Base-by-base conservation (phyloP, 2,329 filamentous ascomycete species). In the Ceratocystiopsis brevicomis region DNA sequence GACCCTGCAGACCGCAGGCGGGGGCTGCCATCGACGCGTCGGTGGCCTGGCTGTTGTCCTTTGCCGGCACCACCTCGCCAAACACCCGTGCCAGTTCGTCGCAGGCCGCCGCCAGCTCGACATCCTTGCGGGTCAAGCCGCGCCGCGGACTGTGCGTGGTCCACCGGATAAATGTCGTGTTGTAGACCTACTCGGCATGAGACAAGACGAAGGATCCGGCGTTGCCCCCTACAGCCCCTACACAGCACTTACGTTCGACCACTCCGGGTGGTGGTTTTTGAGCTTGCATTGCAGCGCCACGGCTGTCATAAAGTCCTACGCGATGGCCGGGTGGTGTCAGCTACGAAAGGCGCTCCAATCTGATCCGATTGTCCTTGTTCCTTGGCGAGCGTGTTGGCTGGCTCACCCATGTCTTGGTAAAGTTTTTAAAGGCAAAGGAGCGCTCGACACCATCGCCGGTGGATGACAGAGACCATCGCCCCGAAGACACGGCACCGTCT, bases 181-280 rank as follows among this genome's bases (percentile, higher is more conserved):
- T 83, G 59, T 78, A 84, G 10, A 81, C 69, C 76, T 79, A 40
- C 25, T 30, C 25, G 25, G 25, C 25, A 30, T 30, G 25, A 30
- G 25, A 4, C 25, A 30, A 30, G 8, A 30, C 25, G 6, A 30
- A 30, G 5, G 25, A 10, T 30, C 6, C 10, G 6, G 25, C 6
- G 8, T 30, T 9, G 25, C 10, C 19, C 19, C 19, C 19, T 21
- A 21, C 19, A 8, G 21, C 21, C 21, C 4, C 21, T 21, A 21
- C 21, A 21, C 21, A 8, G 25, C 25, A 30, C 65, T 50, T 59
- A 78, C 78, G 53, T 85, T 84, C 3, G 76, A 78, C 79, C 79
- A 84, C 56, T 84, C 79, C 0, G 80, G 79, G 53, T 85, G 80
- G 55, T 85, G 80, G 51, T 74, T 79, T 53, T 70, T 68, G 35